Conservation (phyloP, 2,329 filamentous ascomycete genomes). For the Aspergillus sp. region DNA sequence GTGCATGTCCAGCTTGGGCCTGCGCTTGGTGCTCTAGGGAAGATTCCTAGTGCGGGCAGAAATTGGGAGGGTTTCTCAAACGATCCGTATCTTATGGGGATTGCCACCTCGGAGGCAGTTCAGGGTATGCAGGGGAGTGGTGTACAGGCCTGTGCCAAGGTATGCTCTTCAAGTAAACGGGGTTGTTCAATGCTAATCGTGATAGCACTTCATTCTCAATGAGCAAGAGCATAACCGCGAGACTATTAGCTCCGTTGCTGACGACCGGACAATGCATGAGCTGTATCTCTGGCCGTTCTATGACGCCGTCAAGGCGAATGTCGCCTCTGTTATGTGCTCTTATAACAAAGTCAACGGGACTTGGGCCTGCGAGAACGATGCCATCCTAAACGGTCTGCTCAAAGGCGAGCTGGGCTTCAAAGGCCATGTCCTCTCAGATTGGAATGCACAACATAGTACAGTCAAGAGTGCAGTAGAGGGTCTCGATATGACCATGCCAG, state of each 20-base stretch:
- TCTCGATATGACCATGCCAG: constrained; percentile 68
- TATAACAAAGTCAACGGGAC: constrained; percentile 73
- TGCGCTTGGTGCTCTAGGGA: constrained; percentile 43
- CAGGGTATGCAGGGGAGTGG: constrained; percentile 59
- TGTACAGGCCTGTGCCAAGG: constrained; percentile 21
- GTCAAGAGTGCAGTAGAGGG: constrained; percentile 47
- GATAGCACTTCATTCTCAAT: constrained; percentile 56
- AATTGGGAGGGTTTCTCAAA: constrained; percentile 44
- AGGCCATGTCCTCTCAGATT: constrained; percentile 54
- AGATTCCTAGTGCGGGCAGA: constrained; percentile 23
- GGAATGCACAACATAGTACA: constrained; percentile 46
- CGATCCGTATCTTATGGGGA: constrained; percentile 47
- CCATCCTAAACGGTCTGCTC: constrained; percentile 70
- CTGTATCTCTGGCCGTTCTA: constrained; percentile 76
- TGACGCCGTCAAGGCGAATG: constrained; percentile 67
- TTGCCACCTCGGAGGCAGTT: constrained; percentile 40
- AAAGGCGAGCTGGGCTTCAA: constrained; percentile 81
- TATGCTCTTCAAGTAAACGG: constrained; percentile 30
- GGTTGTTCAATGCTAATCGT: too few relatives aligned
- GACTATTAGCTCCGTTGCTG: constrained; percentile 50
- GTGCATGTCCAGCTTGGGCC: constrained; percentile 33
- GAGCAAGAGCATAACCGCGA: constrained; percentile 61
- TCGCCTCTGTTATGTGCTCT: constrained; percentile 51
- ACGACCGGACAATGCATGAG: constrained; percentile 73
- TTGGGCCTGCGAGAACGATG: constrained; percentile 76